Base-by-base conservation (phyloP, 345 rosid species). In the Leavenworthia alabamica region DNA sequence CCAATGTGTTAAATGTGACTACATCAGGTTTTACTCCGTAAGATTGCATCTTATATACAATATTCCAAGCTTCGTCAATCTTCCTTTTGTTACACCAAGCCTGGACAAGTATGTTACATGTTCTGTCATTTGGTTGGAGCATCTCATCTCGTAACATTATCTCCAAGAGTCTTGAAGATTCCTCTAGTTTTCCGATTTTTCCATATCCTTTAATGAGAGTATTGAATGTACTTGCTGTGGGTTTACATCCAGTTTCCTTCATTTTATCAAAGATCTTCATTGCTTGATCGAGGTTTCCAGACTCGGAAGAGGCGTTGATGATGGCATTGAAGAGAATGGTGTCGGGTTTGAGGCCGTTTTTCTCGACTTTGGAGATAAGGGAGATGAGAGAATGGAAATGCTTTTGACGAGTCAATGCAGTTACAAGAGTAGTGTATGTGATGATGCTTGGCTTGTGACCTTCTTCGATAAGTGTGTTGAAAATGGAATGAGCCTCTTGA, bases 191-290 rank as follows among this genome's bases (percentile, higher is more conserved):
- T 59, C 90, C 89, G 3, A 68, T 60, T 22, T 85, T 85, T 2
- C 93, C 96, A 36, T 85, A 89, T 60, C 93, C 95, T 81, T 92
- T 92, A 9, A 89, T 79, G 66, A 92, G 93, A 55, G 96, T 83
- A 57, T 89, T 92, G 32, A 77, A 83, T 47, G 98, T 92, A 76
- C 90, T 85, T 13, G 87, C 72, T 40, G 84, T 86, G 60, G 96
- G 95, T 68, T 83, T 83, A 57, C 96, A 88, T 65, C 84, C 87
- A 44, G 73, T 71, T 44, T 75, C 78, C 81, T 83, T 89, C 98
- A 92, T 92, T 73, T 85, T 89, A 14, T 58, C 58, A 57, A 86
- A 92, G 57, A 83, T 76, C 75, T 76, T 76, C 89, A 89, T 81
- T 28, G 98, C 95, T 68, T 86, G 84, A 58, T 81, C 70, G 7